phyloP scores from a whole-genome alignment of 331 rosid genomes.

The Quercus lobata region DNA sequence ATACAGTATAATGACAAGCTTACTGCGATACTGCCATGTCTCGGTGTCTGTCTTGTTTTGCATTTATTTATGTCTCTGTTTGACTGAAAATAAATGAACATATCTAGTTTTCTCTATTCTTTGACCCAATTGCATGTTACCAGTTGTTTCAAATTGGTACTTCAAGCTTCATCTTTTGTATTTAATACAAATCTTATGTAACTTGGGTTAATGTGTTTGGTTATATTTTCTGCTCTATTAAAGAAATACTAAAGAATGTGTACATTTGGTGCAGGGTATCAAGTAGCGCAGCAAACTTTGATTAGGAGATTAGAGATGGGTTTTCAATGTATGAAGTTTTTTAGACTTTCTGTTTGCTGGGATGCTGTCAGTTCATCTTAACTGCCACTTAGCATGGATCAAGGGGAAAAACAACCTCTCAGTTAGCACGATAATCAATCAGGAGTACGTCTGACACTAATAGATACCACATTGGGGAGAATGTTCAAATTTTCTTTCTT shows the following conservation, averaged over 20 bases:
- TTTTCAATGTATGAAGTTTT: constrained; percentile 15
- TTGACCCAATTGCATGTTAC: not conserved
- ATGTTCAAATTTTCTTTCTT: not conserved
- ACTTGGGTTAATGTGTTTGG: constrained; percentile 13
- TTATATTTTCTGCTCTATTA: constrained; percentile 24
- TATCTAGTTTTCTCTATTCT: not conserved
- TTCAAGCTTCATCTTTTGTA: not conserved
- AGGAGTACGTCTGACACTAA: constrained; percentile 28
- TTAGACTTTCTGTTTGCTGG: constrained; percentile 21
- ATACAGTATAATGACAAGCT: not conserved
- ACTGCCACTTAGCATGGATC: constrained; percentile 25
- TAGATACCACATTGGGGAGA: constrained; percentile 27
- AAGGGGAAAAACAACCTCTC: not conserved
- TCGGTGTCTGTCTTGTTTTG: not conserved
- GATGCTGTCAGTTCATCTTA: constrained; percentile 27
- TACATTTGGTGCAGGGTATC: constrained; percentile 36
- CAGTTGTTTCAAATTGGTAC: not conserved
- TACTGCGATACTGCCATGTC: not conserved
- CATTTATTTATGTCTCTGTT: not conserved
- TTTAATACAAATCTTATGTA: not conserved
- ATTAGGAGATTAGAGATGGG: constrained; percentile 41
- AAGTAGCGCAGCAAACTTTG: constrained; percentile 32
- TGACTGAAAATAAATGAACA: not conserved
- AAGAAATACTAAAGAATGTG: constrained; percentile 17
- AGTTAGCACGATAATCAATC: constrained; percentile 17